Evolutionary conservation across 2,329 filamentous ascomycete genomes (phyloP), one percentile per base, ranked within the genome.

Genomic region (Aciculosporium take): DNA sequence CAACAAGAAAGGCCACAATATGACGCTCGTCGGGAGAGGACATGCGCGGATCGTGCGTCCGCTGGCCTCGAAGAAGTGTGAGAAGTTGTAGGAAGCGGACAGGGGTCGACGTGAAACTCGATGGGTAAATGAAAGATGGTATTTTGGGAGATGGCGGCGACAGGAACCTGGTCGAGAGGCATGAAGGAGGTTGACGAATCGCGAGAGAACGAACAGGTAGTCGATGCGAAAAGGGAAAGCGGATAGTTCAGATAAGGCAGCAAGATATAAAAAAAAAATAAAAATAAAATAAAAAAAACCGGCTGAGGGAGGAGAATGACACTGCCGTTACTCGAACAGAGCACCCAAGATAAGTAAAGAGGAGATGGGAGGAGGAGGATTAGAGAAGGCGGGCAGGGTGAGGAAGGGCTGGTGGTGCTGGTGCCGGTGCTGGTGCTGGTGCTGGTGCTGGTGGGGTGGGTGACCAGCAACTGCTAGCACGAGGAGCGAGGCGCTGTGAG

Each of bases 381-480:
- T 40, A 33, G 23, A 38, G 37, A 34, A 42, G 32, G 15, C 29
- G 23, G 33, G 37, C 41, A 40, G 40, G 41, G 33, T 38, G 44
- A 39, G 44, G 32, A 43, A n/a, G n/a, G 41, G 37, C 37, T 40
- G 37, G 42, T 41, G 41, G n/a, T n/a, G n/a, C n/a, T n/a, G n/a
- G n/a, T n/a, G n/a, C n/a, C n/a, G n/a, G n/a, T n/a, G n/a, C n/a
- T n/a, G n/a, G n/a, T n/a, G n/a, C n/a, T n/a, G n/a, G n/a, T n/a
- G n/a, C n/a, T n/a, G n/a, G n/a, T n/a, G n/a, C n/a, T n/a, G n/a
- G n/a, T n/a, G n/a, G n/a, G n/a, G n/a, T 15, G 20, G 30, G 41
- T 31, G 41, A 40, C 37, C 18, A 43, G 41, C n/a, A n/a, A n/a
- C n/a, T n/a, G n/a, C n/a, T n/a, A n/a, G n/a, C 35, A 35, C 17